These are phyloP conservation scores for Allantophomopsis cytisporea DNA, from an alignment of 2,329 filamentous ascomycete genomes.

Conservation along the genomic window DNA sequence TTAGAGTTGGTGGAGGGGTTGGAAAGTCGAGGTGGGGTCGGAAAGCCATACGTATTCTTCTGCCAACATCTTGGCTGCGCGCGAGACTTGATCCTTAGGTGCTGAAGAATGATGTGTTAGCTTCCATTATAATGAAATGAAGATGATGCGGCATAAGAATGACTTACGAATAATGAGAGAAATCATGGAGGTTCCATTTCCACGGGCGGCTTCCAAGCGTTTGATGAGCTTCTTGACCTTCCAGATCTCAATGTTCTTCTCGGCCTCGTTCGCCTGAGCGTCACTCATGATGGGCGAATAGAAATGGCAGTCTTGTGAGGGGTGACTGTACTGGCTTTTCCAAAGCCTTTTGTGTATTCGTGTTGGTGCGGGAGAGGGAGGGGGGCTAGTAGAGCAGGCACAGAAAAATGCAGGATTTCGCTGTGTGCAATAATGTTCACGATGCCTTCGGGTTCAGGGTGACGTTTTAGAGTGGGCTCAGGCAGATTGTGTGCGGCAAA, in stretches of 20 bases:
- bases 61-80: conserved; percentile 98
- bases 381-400: too few species aligned
- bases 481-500: too few species aligned
- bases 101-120: conserved; percentile 35
- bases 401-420: too few species aligned
- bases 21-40: not conserved
- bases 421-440: too few species aligned
- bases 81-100: conserved; percentile 95
- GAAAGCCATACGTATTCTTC: conserved; percentile 80
- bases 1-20: not conserved
- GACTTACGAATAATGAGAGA: conserved; percentile 89
- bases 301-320: too few species aligned
- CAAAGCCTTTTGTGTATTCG: too few species aligned
- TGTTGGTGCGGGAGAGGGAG: too few species aligned
- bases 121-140: not conserved
- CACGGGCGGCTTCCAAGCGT: conserved; percentile 88
- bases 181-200: conserved; percentile 99
- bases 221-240: conserved; percentile 99
- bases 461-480: too few species aligned
- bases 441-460: too few species aligned
- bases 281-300: conserved; percentile 60
- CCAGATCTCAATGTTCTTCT: conserved; percentile 93
- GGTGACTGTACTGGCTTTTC: too few species aligned
- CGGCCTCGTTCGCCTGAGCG: conserved; percentile 77
- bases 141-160: not conserved